Base-by-base conservation (phyloP, 176 grass and related monocot species). In the Triticum turgidum region DNA sequence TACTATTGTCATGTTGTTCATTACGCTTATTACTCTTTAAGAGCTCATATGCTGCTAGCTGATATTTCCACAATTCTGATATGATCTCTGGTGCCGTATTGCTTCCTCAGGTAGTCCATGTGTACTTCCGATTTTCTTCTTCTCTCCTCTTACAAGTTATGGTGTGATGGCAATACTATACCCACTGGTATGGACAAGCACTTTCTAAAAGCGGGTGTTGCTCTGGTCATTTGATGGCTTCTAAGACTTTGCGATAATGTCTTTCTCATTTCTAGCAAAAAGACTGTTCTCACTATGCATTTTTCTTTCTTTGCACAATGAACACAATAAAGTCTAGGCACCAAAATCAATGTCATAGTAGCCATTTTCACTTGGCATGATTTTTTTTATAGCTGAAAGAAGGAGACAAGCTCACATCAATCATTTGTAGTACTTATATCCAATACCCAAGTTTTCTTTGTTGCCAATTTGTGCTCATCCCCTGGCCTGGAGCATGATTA, bases 141-240 rank as follows among this genome's bases (percentile, higher is more conserved):
- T 99, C 44, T 94, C 94, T 87, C 87, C 88, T 39, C 94, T 96
- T 88, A 86, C 87, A 65, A 94, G 94, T 81, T 92, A 96, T 90
- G 97, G 92, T 80, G 85, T 96, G 65, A 92, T 99, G 84, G 97
- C 90, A 80, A 89, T 99, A 77, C 94, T 99, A 73, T 99, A 99
- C 84, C 97, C 97, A 18, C 84, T 99, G 90, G 97, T 99, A 99
- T 9, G 90, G 24, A 67, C 35, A 81, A 85, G 49, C 73, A 65
- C 63, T 37, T 76, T 69, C 68, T 38, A 30, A 7, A 45, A 75
- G 15, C 24, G 52, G 49, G 83, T 29, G 17, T 83, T 61, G 10
- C 39, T 83, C 63, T 86, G 82, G 13, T 64, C 44, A 51, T 84
- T 61, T 51, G 18, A 65, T 33, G 74, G 59, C 58, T 81, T 84